A percentile compares a stretch with the other conserved stretches of the same genome.
Evolutionary conservation across 2,329 filamentous ascomycete genomes (phyloP).

Genomic region (Chaetomium strumarium): DNA sequence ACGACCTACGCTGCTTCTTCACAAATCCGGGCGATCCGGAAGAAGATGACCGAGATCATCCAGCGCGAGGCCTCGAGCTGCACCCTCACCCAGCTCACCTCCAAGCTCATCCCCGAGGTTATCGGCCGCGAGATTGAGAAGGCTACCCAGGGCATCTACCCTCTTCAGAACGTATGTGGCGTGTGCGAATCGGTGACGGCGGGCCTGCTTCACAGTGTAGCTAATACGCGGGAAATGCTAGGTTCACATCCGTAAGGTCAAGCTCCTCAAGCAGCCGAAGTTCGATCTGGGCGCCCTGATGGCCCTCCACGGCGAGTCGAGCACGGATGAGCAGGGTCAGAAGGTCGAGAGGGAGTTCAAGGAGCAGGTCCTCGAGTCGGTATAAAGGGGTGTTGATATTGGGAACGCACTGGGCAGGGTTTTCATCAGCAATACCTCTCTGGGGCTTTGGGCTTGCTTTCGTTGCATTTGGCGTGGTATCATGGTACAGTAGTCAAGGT

Average conservation of each 20-base stretch:
- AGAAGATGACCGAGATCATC: conserved; percentile 99
- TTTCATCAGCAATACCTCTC: conserved; percentile 38
- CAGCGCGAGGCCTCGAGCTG: conserved; percentile 89
- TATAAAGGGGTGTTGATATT: conserved; percentile 59
- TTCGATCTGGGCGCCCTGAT: conserved; percentile 97
- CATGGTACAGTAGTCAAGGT: conserved; percentile 36
- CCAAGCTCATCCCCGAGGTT: conserved; percentile 98
- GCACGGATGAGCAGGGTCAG: conserved; percentile 91
- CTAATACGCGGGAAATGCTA: conserved; percentile 38
- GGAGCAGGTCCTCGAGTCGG: conserved; percentile 89
- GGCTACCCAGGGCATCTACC: conserved; percentile 98
- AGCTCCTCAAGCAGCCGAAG: conserved; percentile 97
- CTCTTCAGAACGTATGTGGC: conserved; percentile 85
- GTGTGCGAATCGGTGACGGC: background rate
- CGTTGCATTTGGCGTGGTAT: conserved; percentile 43
- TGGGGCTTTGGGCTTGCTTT: conserved; percentile 43
- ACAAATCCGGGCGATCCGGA: conserved; percentile 95
- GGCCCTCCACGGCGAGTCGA: conserved; percentile 95
- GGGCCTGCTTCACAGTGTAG: conserved; percentile 1
- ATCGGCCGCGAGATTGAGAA: conserved; percentile 99
- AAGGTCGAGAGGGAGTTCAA: conserved; percentile 99
- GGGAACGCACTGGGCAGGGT: conserved; percentile 40
- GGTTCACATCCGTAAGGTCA: conserved; percentile 99
- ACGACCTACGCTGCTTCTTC: conserved; percentile 97
- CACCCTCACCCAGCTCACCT: conserved; percentile 92